A percentile compares a stretch with the other conserved stretches of the same genome.
Evolutionary conservation across 805 yeast genomes (phyloP).

Genomic region (Saccharomycodes ludwigii): DNA sequence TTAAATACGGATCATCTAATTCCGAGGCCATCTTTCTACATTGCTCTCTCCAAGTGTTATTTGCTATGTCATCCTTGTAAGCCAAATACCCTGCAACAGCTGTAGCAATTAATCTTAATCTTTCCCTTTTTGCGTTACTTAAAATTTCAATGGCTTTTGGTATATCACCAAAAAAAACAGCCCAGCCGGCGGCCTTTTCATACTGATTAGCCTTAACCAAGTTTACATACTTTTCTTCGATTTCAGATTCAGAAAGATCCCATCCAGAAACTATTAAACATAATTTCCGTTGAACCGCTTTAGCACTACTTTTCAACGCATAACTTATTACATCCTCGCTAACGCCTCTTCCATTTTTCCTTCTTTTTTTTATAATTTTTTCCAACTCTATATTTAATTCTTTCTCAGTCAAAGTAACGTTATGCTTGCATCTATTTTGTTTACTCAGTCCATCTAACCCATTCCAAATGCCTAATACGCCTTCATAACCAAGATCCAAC

Average conservation of each 20-base stretch:
- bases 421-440: slow-evolving; percentile 34
- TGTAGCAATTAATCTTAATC: slow-evolving; percentile 70
- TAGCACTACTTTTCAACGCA: slow-evolving; percentile 17
- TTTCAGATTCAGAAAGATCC: slow-evolving; percentile 66
- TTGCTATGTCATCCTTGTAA: slow-evolving; percentile 28
- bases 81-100: slow-evolving; percentile 81
- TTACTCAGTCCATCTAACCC: slow-evolving; percentile 43
- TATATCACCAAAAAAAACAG: slow-evolving; percentile 86
- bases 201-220: slow-evolving; percentile 47
- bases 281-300: slow-evolving; percentile 55
- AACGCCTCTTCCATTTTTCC: slow-evolving; percentile 14
- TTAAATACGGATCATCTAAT: slow-evolving; percentile 73
- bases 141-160: slow-evolving; percentile 69
- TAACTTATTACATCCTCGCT: slow-evolving; percentile 13
- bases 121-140: slow-evolving; percentile 57
- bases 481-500: slow-evolving; percentile 75
- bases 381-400: slow-evolving; percentile 24
- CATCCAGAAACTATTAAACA: slow-evolving; percentile 84
- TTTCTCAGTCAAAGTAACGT: slow-evolving; percentile 17
- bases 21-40: slow-evolving; percentile 84
- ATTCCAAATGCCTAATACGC: slow-evolving; percentile 85
- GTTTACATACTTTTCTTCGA: slow-evolving; percentile 52
- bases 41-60: slow-evolving; percentile 85
- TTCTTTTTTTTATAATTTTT: slow-evolving; percentile 29
- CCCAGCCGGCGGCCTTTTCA: slow-evolving; percentile 97